Evolutionary conservation across 345 rosid species (phyloP), one percentile per base, ranked within the genome.

Genomic region (Sisymbrium altissimum): DNA sequence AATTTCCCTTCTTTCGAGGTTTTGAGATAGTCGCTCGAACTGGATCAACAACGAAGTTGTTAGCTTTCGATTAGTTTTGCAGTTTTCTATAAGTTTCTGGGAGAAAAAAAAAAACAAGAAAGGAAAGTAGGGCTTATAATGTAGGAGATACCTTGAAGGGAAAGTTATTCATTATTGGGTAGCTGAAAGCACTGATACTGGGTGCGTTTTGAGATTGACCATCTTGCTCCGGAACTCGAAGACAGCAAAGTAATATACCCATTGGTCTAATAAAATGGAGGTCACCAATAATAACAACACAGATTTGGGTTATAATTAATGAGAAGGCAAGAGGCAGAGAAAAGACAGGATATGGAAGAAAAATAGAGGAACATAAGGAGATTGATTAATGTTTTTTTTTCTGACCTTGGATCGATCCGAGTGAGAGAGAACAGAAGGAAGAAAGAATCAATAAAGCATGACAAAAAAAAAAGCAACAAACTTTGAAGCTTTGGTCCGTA

Each of bases 191-290:
- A 53, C 35, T 35, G 38, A 32, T 70, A 56, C 54, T 71, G 10
- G 52, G 29, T 19, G 46, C 39, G 39, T 27, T 70, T 54, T 3
- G 52, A 54, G 67, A 50, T 39, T 64, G 67, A 48, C 2, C 40
- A 54, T 9, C 57, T 1, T 38, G 29, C 35, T 8, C 10, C 8
- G 45, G 61, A 46, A 38, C 11, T 70, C 40, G 80, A 46, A 70
- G 40, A 64, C 80, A 70, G 59, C 53, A 55, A 38, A 64, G 27
- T 36, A 76, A 9, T 17, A 70, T 29, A 21, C 72, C 76, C 80
- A 77, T 77, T 56, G 45, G 63, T 64, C 71, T 54, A 71, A 56
- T 50, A 15, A 19, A 56, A 10, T 57, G 44, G 64, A 35, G 44
- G 23, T 36, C 15, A 36, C 45, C 15, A 7, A 10, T 58, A 9